Base-by-base conservation (phyloP, 805 yeast genomes). In the Teunomyces lycoperdinae region DNA sequence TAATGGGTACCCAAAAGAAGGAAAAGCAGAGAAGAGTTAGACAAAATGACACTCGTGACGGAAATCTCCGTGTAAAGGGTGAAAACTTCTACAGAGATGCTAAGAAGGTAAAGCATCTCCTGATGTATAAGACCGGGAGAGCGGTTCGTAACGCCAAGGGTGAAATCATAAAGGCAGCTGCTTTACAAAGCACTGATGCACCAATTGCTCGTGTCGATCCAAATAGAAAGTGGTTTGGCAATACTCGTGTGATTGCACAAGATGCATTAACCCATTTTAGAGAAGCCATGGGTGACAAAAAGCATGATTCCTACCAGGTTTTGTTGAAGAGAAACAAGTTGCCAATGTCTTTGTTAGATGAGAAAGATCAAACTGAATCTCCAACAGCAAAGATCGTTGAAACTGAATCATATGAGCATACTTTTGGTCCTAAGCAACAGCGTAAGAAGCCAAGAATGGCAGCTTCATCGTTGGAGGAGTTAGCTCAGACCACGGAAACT, bases 31-130 rank as follows among this genome's bases (percentile, higher is more conserved):
- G 99, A 74, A 81, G 97, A 63, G 77, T 78, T 49, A 86, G 96
- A 62, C 88, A 90, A 64, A 85, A 85, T 46, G 88, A 85, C 58
- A 76, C 82, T 57, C 80, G 89, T 61, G 96, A 88, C 67, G 97
- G 97, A 27, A 92, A 92, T 60, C 79, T 94, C 49, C 84, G 96
- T 52, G 95, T 89, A 45, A 92, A 92, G 66, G 99, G 99, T 62
- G 99, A 92, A 70, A 92, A 92, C 74, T 92, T 92, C 70, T 92
- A 92, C 74, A 75, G 89, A 60, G 97, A 91, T 81, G 92, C 96
- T 46, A 89, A 90, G 64, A 88, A 88, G 63, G 96, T 91, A 50
- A 85, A 88, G 67, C 89, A 83, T 65, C 76, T 94, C 61, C 87
- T 83, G 64, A 92, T 92, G 98, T 92, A 90, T 74, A 94, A 88